These are phyloP conservation scores for Nematocida sp. DNA, from an alignment of 371 early-diverging fungal genomes.

Conservation along the genomic window DNA sequence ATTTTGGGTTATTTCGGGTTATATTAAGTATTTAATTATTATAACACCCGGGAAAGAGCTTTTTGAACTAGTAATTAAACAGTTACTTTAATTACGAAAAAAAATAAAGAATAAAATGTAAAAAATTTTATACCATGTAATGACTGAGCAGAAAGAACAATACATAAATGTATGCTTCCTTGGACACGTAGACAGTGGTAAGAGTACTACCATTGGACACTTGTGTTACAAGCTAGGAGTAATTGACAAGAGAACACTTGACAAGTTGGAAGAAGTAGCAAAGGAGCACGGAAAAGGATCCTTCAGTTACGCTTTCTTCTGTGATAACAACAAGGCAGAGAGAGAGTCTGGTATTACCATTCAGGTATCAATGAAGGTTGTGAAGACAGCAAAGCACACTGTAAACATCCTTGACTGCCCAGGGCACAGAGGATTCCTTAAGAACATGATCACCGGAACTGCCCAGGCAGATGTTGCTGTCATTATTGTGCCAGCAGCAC, in stretches of 20 bases:
- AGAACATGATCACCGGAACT: constrained; percentile 99
- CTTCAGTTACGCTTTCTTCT: constrained; percentile 67
- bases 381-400: constrained; percentile 61
- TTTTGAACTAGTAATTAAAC: constrained; percentile 1
- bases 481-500: constrained; percentile 92
- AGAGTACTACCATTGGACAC: constrained; percentile 69
- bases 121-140: constrained; percentile 60
- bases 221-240: constrained; percentile 64
- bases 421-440: constrained; percentile 98
- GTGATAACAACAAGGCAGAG: constrained; percentile 68
- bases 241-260: constrained; percentile 62
- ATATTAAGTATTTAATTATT: too few relatives aligned
- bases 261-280: constrained; percentile 66
- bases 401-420: constrained; percentile 84
- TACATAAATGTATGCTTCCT: constrained; percentile 67
- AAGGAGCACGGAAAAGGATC: constrained; percentile 63
- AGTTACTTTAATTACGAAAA: constrained; percentile 52
- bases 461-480: constrained; percentile 93
- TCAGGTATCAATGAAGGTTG: constrained; percentile 60
- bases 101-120: constrained; percentile 40
- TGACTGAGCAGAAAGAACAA: constrained; percentile 60
- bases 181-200: constrained; percentile 71
- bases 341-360: constrained; percentile 70
- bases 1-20: too few relatives aligned
- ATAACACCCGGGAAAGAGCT: too few relatives aligned